Percentiles rank a stretch among this genome's conserved stretches.
Evolutionary conservation across 345 rosid genomes (phyloP).

Genomic region (Sapria himalayana): DNA sequence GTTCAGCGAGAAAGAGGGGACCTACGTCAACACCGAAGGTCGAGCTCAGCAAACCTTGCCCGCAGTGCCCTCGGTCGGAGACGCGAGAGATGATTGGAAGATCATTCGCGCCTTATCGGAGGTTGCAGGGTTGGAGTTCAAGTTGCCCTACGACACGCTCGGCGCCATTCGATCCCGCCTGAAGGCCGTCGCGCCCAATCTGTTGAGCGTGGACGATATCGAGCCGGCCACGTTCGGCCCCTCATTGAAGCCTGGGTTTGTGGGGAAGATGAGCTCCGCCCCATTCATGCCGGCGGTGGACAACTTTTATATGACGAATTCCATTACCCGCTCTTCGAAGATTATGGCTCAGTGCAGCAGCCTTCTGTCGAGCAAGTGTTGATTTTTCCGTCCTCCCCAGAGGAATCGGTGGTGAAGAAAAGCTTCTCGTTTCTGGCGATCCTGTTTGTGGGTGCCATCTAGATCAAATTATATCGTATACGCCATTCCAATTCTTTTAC

Average conservation of each 20-base stretch:
- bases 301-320: constrained; percentile 85
- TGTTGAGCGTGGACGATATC: constrained; percentile 49
- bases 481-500: too few relatives aligned
- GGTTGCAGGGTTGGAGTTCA: constrained; percentile 52
- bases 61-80: constrained; percentile 95
- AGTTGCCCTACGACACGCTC: constrained; percentile 53
- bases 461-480: too few relatives aligned
- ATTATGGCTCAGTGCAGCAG: constrained; percentile 97
- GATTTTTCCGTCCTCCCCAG: too few relatives aligned
- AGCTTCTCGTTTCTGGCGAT: too few relatives aligned
- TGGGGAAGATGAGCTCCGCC: constrained; percentile 21
- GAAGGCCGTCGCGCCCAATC: constrained; percentile 71
- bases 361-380: constrained; percentile 51
- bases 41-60: constrained; percentile 74
- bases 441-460: too few relatives aligned
- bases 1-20: constrained; percentile 87
- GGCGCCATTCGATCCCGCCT: constrained; percentile 53
- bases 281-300: constrained; percentile 43
- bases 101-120: constrained; percentile 80
- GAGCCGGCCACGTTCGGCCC: constrained; percentile 55
- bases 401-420: too few relatives aligned
- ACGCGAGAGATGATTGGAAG: constrained; percentile 97
- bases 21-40: constrained; percentile 89
- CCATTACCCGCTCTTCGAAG: constrained; percentile 94
- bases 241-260: constrained; percentile 33